Evolutionary conservation across 257 asterid species (phyloP).

Genomic region (Buddleja alternifolia): DNA sequence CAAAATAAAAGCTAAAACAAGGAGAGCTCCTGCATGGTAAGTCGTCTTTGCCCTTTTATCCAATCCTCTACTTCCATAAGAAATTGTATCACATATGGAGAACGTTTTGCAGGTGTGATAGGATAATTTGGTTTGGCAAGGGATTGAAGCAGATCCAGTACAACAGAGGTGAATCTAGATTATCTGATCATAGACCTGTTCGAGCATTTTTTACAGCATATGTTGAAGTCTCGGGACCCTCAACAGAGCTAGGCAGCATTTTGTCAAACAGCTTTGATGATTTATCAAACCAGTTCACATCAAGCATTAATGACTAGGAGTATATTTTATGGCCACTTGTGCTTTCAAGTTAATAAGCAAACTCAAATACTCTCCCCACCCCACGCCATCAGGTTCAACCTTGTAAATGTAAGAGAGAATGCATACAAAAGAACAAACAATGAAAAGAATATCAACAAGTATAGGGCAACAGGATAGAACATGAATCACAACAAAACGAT

Average conservation of each 20-base stretch:
- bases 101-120: conserved; percentile 59
- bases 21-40: conserved; percentile 71
- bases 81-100: conserved; percentile 2
- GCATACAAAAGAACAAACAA: neutral
- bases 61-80: neutral
- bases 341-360: conserved; percentile 9
- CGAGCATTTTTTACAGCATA: conserved; percentile 52
- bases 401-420: neutral
- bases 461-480: neutral
- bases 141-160: conserved; percentile 60
- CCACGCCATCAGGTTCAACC: neutral
- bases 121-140: conserved; percentile 66
- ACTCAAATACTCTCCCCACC: neutral
- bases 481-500: neutral
- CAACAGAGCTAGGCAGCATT: conserved; percentile 27
- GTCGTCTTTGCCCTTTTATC: conserved; percentile 26
- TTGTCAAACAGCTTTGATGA: conserved; percentile 26
- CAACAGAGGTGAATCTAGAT: conserved; percentile 53
- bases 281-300: conserved; percentile 19
- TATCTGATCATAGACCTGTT: conserved; percentile 75
- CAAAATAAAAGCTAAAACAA: conserved; percentile 38
- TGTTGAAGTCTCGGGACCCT: conserved; percentile 37
- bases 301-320: conserved; percentile 19
- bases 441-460: neutral
- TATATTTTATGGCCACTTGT: conserved; percentile 20